Base-by-base conservation (phyloP, 2,329 filamentous ascomycete genomes). In the Sarocladium kiliense region DNA sequence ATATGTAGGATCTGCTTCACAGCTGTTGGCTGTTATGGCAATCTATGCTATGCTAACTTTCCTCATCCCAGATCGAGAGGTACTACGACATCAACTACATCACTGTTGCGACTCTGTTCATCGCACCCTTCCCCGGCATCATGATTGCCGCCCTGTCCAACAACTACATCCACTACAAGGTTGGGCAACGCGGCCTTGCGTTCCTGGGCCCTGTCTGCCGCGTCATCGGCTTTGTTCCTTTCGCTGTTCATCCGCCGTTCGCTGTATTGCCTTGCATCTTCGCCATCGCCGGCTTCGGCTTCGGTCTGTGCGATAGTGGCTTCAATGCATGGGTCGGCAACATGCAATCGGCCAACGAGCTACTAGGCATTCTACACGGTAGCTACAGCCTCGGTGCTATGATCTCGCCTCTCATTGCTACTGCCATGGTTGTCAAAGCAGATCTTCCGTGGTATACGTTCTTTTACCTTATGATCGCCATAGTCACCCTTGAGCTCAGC, bases 321-420 rank as follows among this genome's bases (percentile, higher is more conserved):
- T 84, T 79, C 74, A 81, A 82, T 64, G 79, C 79, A 7, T 83
- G 78, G 77, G 68, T 81, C 19, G 89, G 89, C 12, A 87, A 85
- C 62, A 88, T 93, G 84, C 77, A 81, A 12, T 81, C 82, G 56
- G n/a, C 25, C 3, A 91, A 92, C 65, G 84, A 91, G 64, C 73
- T 92, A 1, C 77, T 90, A 1, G 88, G 88, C 1, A 77, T 91
- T 57, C 69, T 92, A 25, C 88, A 91, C 65, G 86, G 81, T 1
- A 81, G 81, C 36, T 93, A 90, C 63, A 87, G 87, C 1, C 63
- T 89, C 0, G 89, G 89, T 0, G 89, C 85, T 1, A 85, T 86
- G 0, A 72, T 91, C 12, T 76, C 79, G 2, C 89, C 88, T 0
- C 68, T 92, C 6, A 77, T 91, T 57, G 87, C 88, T 1, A 91